Conservation (phyloP, 1,284 basidiomycete species). For the Ceratobasidium sp. region DNA sequence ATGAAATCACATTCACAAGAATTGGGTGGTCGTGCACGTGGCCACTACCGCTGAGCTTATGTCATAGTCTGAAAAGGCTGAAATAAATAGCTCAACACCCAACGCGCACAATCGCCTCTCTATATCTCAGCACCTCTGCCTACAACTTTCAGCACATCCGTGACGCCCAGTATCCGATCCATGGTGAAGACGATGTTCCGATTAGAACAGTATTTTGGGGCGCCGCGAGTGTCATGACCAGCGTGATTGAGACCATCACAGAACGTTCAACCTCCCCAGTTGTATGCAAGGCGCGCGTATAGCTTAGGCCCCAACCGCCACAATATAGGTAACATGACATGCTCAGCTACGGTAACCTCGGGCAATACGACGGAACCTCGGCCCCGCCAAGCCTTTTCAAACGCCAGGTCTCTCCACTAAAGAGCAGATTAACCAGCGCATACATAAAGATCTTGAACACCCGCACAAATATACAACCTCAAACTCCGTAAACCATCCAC, state of each 20-base stretch:
- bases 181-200: no score
- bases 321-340: not conserved
- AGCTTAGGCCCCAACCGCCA: not conserved
- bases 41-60: not conserved
- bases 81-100: no score
- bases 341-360: not conserved
- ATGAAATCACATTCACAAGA: conserved; percentile 26
- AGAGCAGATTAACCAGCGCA: not conserved
- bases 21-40: conserved; percentile 10
- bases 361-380: conserved; percentile 2
- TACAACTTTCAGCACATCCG: no score
- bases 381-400: not conserved
- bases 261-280: no score
- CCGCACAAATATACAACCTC: no score
- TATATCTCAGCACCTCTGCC: not conserved
- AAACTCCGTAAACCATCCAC: not conserved
- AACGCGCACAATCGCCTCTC: no score
- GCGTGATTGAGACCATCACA: no score
- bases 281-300: no score
- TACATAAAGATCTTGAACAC: no score
- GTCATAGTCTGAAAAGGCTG: not conserved
- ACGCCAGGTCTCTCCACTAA: not conserved
- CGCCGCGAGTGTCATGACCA: no score
- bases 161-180: no score
- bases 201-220: no score